These are phyloP conservation scores for Talaromyces atroroseus DNA, from an alignment of 2,329 filamentous ascomycete species.

Conservation along the genomic window DNA sequence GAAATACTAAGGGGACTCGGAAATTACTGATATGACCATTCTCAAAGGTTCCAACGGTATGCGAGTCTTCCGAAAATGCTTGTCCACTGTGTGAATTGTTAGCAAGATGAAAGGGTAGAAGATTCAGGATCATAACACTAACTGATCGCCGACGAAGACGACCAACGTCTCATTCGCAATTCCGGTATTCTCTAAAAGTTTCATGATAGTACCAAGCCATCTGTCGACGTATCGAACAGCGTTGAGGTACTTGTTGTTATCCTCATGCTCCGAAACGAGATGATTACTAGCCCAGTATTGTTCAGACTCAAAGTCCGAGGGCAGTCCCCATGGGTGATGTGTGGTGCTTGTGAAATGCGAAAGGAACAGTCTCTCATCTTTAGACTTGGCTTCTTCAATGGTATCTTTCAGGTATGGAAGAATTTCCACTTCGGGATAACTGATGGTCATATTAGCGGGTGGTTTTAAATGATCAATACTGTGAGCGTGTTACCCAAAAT, in stretches of 20 bases:
- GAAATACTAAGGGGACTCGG: constrained; percentile 40
- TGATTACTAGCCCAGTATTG: constrained; percentile 21
- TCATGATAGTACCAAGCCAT: constrained; percentile 37
- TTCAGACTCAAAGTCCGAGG: constrained; percentile 23
- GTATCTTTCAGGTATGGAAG: constrained; percentile 34
- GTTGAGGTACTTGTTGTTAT: constrained; percentile 40
- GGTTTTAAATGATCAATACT: background rate
- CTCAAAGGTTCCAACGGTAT: constrained; percentile 36
- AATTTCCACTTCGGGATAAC: constrained; percentile 33
- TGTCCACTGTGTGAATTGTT: constrained; percentile 26
- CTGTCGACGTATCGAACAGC: constrained; percentile 36
- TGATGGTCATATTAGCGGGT: constrained; percentile 8
- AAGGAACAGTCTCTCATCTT: constrained; percentile 24
- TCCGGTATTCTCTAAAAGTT: constrained; percentile 38
- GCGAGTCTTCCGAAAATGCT: constrained; percentile 39
- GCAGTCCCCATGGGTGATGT: constrained; percentile 41
- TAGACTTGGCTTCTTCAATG: constrained; percentile 23
- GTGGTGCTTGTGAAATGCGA: constrained; percentile 30
- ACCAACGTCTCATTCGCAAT: constrained; percentile 44
- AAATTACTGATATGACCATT: constrained; percentile 43
- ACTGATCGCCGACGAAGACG: constrained; percentile 41
- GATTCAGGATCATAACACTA: constrained; percentile 5
- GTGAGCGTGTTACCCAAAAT: constrained; percentile 35
- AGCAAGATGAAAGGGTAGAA: background rate
- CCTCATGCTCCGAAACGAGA: constrained; percentile 23